Evolutionary conservation across 768 basidiomycete genomes (phyloP).

Genomic region (Russula ochroleuca): DNA sequence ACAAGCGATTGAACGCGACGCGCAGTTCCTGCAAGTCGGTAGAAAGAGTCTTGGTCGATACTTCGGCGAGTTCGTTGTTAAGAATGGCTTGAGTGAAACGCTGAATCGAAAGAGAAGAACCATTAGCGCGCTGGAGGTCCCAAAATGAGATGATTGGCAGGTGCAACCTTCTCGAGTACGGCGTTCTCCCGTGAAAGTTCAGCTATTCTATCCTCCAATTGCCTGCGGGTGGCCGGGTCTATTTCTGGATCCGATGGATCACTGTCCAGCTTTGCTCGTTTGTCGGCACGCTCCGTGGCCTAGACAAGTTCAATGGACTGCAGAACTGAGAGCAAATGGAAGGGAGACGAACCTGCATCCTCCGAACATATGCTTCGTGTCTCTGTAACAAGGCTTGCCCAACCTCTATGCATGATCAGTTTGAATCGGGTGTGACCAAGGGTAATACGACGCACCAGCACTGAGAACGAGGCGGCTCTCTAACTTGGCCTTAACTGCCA

Average conservation of each 20-base stretch:
- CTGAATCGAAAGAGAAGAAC: constrained; percentile 39
- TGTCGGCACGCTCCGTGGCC: constrained; percentile 28
- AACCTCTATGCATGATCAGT: constrained; percentile 53
- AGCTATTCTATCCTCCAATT: constrained; percentile 37
- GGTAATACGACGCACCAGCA: constrained; percentile 57
- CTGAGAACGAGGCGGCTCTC: constrained; percentile 78
- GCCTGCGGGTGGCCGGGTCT: constrained; percentile 26
- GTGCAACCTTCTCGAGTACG: constrained; percentile 53
- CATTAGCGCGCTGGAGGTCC: constrained; percentile 16
- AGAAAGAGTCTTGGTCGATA: constrained; percentile 67
- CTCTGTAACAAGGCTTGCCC: constrained; percentile 83
- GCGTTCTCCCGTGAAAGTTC: constrained; percentile 53
- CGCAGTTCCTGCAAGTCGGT: constrained; percentile 74
- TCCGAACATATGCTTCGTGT: constrained; percentile 81
- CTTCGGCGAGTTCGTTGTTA: constrained; percentile 77
- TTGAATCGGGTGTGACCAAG: not conserved
- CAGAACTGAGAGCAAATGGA: not conserved
- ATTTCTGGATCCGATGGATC: constrained; percentile 18
- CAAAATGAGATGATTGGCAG: not conserved
- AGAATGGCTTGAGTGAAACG: constrained; percentile 73
- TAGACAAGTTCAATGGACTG: not conserved
- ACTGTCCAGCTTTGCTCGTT: constrained; percentile 3
- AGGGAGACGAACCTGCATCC: constrained; percentile 49
- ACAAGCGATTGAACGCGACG: constrained; percentile 59
- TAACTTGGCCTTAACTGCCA: constrained; percentile 59